Conservation (phyloP, 1,139 yeast genomes). For the Groenewaldozyma sp. region DNA sequence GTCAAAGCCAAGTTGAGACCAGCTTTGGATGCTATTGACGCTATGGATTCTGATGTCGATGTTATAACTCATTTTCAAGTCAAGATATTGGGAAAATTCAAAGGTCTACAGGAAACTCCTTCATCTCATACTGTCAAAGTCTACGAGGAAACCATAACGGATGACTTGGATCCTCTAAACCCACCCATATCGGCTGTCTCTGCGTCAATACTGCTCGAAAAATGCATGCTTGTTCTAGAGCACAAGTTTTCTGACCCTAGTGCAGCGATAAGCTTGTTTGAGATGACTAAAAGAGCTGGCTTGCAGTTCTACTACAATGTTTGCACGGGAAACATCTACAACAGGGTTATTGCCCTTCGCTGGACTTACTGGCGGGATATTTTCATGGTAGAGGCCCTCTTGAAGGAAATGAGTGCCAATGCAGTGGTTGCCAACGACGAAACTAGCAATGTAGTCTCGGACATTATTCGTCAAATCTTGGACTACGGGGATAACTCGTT, state of each 20-base stretch:
- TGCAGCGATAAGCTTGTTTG: conserved; percentile 34
- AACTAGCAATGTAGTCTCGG: conserved; percentile 27
- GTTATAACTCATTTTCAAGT: conserved; percentile 19
- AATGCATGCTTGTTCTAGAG: conserved; percentile 23
- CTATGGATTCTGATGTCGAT: conserved; percentile 21
- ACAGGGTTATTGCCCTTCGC: conserved; percentile 29
- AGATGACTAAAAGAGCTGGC: conserved; percentile 29
- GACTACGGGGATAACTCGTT: conserved; percentile 2
- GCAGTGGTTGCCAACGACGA: conserved; percentile 34
- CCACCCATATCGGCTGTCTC: conserved; percentile 14
- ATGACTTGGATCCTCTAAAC: conserved; percentile 7
- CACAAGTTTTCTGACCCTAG: conserved; percentile 29
- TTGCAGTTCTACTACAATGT: conserved; percentile 33
- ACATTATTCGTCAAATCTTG: not conserved
- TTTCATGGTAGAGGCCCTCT: conserved; percentile 27
- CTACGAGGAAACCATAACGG: not conserved
- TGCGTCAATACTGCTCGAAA: conserved; percentile 15
- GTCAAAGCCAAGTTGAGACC: conserved; percentile 12
- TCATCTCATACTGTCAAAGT: not conserved
- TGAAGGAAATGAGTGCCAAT: conserved; percentile 36
- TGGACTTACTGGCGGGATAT: conserved; percentile 37
- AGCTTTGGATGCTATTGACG: conserved; percentile 19
- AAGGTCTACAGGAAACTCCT: not conserved
- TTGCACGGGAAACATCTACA: conserved; percentile 35
- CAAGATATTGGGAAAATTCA: conserved; percentile 13